Evolutionary conservation across 2,329 filamentous ascomycete species (phyloP).

Genomic region (Sporothrix inflata): DNA sequence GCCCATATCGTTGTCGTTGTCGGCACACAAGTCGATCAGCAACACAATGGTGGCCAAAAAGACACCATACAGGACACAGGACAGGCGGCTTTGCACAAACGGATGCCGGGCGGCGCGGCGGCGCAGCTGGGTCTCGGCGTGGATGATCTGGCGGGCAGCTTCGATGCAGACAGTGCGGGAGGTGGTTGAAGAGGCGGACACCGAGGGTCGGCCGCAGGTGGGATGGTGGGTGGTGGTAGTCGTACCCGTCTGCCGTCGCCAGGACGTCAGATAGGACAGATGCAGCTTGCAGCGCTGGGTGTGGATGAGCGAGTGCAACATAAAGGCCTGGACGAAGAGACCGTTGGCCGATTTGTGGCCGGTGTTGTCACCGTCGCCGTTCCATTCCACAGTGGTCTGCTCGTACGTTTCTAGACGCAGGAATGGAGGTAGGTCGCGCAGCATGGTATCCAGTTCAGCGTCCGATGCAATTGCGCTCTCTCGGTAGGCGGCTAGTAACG

Average conservation of each 20-base stretch:
- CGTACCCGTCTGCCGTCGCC: not conserved
- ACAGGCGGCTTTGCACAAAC: conserved; percentile 19
- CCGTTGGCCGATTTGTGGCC: conserved; percentile 37
- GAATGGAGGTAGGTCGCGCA: conserved; percentile 42
- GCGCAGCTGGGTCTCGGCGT: conserved; percentile 17
- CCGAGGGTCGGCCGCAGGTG: not conserved
- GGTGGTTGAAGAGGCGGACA: not conserved
- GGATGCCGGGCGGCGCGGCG: conserved; percentile 7
- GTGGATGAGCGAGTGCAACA: conserved; percentile 44
- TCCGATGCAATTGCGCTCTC: conserved; percentile 31
- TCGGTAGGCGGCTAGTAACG: conserved; percentile 2
- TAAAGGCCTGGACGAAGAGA: conserved; percentile 44
- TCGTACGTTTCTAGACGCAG: conserved; percentile 42
- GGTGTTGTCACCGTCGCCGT: conserved; percentile 22
- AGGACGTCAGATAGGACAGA: conserved; percentile 42
- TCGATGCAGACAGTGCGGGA: conserved; percentile 25
- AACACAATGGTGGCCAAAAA: conserved; percentile 26
- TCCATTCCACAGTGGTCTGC: not conserved
- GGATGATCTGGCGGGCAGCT: conserved; percentile 26
- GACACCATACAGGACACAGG: conserved; percentile 25
- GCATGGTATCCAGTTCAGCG: conserved; percentile 39
- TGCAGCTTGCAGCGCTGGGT: conserved; percentile 47
- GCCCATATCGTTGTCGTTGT: not conserved
- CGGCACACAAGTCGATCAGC: conserved; percentile 28
- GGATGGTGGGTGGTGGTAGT: too few species aligned